A percentile compares a stretch with the other conserved stretches of the same genome.
phyloP scores from a whole-genome alignment of 164 flowering plant species.

The Stephania cephalantha region DNA sequence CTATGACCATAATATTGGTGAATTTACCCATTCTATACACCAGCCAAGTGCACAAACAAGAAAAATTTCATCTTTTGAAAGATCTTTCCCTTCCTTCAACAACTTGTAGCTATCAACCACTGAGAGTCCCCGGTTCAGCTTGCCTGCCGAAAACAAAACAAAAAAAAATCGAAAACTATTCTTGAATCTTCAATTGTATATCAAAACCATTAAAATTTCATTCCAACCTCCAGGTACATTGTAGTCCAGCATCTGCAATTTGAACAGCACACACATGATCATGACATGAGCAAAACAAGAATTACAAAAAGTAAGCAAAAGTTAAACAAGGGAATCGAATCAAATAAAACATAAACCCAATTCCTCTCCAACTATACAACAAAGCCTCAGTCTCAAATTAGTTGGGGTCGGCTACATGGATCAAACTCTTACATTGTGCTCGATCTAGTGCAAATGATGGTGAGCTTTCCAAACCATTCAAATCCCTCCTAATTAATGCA shows the following conservation, averaged over 20 bases:
- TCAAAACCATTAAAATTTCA: background rate
- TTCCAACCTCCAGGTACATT: slow-evolving; percentile 88
- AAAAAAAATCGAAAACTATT: background rate
- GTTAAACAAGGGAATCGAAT: too few relatives aligned
- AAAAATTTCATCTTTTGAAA: slow-evolving; percentile 67
- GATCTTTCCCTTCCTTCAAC: slow-evolving; percentile 61
- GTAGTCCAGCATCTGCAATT: slow-evolving; percentile 91
- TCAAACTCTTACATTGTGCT: too few relatives aligned
- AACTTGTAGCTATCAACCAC: slow-evolving; percentile 79
- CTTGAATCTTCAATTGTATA: background rate
- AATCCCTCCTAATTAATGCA: too few relatives aligned
- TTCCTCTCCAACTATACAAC: too few relatives aligned
- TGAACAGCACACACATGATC: slow-evolving; percentile 8
- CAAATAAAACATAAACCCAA: too few relatives aligned
- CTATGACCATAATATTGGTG: too few relatives aligned
- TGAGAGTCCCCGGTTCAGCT: slow-evolving; percentile 85
- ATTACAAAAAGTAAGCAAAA: background rate
- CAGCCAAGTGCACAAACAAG: slow-evolving; percentile 78
- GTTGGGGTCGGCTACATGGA: too few relatives aligned
- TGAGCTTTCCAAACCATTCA: too few relatives aligned
- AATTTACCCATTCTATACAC: slow-evolving; percentile 92
- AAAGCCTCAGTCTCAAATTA: too few relatives aligned
- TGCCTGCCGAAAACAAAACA: slow-evolving; percentile 42
- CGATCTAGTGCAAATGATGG: too few relatives aligned
- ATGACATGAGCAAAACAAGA: background rate